phyloP scores from a whole-genome alignment of 2,329 filamentous ascomycete genomes.

The Neocatenulostroma microsporum region DNA sequence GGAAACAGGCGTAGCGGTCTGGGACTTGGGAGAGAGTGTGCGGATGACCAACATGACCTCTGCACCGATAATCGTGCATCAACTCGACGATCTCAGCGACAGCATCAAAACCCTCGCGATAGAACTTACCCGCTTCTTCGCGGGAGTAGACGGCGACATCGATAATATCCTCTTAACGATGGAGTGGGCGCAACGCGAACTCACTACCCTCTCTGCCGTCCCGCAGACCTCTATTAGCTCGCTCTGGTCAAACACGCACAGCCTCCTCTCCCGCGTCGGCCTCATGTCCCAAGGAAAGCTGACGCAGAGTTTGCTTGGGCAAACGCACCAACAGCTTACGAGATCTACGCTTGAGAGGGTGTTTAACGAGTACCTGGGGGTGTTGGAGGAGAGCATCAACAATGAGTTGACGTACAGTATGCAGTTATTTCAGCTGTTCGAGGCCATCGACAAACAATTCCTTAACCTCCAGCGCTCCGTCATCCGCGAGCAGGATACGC shows the following conservation, averaged over 20 bases:
- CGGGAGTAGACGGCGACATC: constrained; percentile 86
- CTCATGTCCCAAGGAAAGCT: constrained; percentile 67
- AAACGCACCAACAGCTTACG: constrained; percentile 72
- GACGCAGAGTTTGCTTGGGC: constrained; percentile 67
- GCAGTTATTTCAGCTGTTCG: constrained; percentile 79
- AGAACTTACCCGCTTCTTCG: constrained; percentile 86
- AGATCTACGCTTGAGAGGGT: constrained; percentile 74
- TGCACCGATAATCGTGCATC: constrained; percentile 73
- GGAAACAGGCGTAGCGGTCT: constrained; percentile 85
- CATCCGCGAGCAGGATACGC: constrained; percentile 70
- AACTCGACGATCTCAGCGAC: constrained; percentile 78
- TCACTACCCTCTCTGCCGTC: constrained; percentile 58
- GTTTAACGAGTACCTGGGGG: constrained; percentile 77
- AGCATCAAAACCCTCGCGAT: constrained; percentile 75
- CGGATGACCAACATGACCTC: constrained; percentile 85
- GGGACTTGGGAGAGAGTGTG: constrained; percentile 88
- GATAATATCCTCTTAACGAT: constrained; percentile 89
- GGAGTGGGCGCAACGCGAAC: constrained; percentile 88
- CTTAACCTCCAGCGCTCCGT: constrained; percentile 79
- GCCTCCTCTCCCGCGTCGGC: constrained; percentile 63
- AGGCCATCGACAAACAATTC: constrained; percentile 84
- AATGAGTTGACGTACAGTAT: constrained; percentile 74
- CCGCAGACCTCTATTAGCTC: constrained; percentile 59
- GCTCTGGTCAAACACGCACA: constrained; percentile 77
- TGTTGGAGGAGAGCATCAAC: constrained; percentile 82